These are phyloP conservation scores for Neurospora crassa DNA, from an alignment of 2,329 filamentous ascomycete genomes.

Conservation along the genomic window DNA sequence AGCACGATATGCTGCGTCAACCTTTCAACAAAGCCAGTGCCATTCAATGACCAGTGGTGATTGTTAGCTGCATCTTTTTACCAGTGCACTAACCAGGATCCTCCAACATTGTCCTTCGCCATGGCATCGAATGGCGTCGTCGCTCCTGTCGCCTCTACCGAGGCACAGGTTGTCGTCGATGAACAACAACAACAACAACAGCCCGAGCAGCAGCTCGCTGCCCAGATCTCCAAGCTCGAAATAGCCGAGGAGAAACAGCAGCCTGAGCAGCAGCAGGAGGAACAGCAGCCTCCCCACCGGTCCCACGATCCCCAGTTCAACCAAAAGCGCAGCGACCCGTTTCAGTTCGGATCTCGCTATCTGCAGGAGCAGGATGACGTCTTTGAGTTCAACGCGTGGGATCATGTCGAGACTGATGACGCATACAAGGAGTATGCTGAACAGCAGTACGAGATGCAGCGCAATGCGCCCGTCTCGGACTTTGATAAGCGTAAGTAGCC, in stretches of 20 bases:
- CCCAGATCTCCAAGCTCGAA: constrained; percentile 16
- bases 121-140: constrained; percentile 11
- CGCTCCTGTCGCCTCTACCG: constrained; percentile 1
- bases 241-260: constrained; percentile 13
- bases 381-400: constrained; percentile 98
- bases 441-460: constrained; percentile 75
- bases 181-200: constrained; percentile 5
- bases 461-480: constrained; percentile 77
- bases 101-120: constrained; percentile 2
- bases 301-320: constrained; percentile 65
- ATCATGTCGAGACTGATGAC: constrained; percentile 90
- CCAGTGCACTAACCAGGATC: constrained; percentile 8
- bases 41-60: constrained; percentile 17
- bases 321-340: constrained; percentile 82
- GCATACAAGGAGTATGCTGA: constrained; percentile 79
- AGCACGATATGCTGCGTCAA: constrained; percentile 14
- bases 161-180: constrained; percentile 3
- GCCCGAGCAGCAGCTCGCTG: constrained; percentile 11
- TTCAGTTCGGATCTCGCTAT: constrained; percentile 86
- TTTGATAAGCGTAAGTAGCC: constrained; percentile 70
- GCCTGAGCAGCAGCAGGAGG: background rate
- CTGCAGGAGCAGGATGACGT: constrained; percentile 79
- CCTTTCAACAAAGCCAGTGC: constrained; percentile 10
- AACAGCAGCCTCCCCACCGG: constrained; percentile 38
- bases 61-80: constrained; percentile 15